These are phyloP conservation scores for Colletotrichum tabaci DNA, from an alignment of 2,329 filamentous ascomycete genomes.

Conservation along the genomic window DNA sequence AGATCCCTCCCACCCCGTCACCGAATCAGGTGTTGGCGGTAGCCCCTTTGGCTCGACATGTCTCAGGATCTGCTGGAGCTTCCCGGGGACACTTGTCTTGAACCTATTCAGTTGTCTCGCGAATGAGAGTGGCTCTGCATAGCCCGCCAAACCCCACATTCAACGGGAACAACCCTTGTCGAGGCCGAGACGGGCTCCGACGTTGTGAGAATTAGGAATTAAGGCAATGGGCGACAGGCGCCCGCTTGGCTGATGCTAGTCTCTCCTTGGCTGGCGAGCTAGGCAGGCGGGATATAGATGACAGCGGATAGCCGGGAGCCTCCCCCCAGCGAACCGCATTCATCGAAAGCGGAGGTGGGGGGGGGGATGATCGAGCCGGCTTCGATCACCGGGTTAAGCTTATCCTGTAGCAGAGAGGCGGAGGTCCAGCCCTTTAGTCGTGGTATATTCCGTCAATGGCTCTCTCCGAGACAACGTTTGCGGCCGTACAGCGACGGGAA, in stretches of 20 bases:
- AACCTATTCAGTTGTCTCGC: slow-evolving; percentile 3
- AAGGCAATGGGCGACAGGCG: slow-evolving; percentile 4
- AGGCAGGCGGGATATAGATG: slow-evolving; percentile 16
- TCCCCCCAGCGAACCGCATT: slow-evolving; percentile 27
- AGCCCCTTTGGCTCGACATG: background rate
- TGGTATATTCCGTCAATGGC: slow-evolving; percentile 22
- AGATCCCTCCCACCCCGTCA: background rate
- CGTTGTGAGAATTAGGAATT: slow-evolving; percentile 18
- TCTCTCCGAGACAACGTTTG: slow-evolving; percentile 36
- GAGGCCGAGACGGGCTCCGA: slow-evolving; percentile 12
- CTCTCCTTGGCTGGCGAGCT: slow-evolving; percentile 13
- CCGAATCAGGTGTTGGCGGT: slow-evolving; percentile 7
- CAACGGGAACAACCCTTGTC: slow-evolving; percentile 26
- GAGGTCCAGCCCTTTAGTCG: background rate
- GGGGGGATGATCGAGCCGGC: background rate
- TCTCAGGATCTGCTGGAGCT: slow-evolving; percentile 14
- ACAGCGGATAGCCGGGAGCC: background rate
- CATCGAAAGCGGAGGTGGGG: slow-evolving; percentile 9
- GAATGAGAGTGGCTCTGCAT: background rate
- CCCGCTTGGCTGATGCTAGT: slow-evolving; percentile 1
- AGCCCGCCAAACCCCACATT: slow-evolving; percentile 18
- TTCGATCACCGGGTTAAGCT: slow-evolving; percentile 14
- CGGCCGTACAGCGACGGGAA: slow-evolving; percentile 18
- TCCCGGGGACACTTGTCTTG: slow-evolving; percentile 13
- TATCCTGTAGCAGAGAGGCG: background rate